A percentile compares a stretch with the other conserved stretches of the same genome.
Evolutionary conservation across 768 basidiomycete genomes (phyloP).

Genomic region (Hericium alpestre): DNA sequence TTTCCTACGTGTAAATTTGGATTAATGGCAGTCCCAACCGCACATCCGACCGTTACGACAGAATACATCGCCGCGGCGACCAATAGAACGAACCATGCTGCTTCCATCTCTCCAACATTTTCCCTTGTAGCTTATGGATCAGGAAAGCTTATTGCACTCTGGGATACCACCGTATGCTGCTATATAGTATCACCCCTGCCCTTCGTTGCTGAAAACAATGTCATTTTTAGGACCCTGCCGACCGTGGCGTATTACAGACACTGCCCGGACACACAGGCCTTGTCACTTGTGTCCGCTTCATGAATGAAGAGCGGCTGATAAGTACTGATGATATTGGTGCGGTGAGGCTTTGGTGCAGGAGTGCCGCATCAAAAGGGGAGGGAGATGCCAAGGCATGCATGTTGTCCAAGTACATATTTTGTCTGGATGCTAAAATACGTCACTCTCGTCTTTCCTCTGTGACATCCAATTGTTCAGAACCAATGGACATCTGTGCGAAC

Average conservation of each 20-base stretch:
- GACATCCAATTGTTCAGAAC: neutral
- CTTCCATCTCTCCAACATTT: conserved; percentile 20
- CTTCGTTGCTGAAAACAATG: neutral
- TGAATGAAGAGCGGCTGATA: conserved; percentile 39
- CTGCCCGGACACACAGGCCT: conserved; percentile 64
- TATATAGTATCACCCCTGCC: neutral
- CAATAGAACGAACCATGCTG: conserved; percentile 35
- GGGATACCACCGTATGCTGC: conserved; percentile 40
- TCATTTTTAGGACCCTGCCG: conserved; percentile 31
- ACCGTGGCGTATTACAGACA: conserved; percentile 53
- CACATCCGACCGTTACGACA: conserved; percentile 7
- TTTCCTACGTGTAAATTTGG: too few relatives aligned
- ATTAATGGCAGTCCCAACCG: neutral
- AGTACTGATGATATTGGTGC: conserved; percentile 72
- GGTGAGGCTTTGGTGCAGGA: conserved; percentile 47
- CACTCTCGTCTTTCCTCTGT: conserved; percentile 6
- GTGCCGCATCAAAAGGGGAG: conserved; percentile 1
- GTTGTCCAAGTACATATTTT: conserved; percentile 23
- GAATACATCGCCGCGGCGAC: conserved; percentile 38
- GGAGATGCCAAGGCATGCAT: conserved; percentile 23
- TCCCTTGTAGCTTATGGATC: conserved; percentile 48
- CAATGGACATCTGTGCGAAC: conserved; percentile 48
- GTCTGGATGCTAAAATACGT: conserved; percentile 11
- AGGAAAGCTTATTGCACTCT: conserved; percentile 45
- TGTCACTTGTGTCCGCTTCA: conserved; percentile 71